Evolutionary conservation across 2,329 filamentous ascomycete species (phyloP).

Genomic region (Calonectria pseudoreteaudii): DNA sequence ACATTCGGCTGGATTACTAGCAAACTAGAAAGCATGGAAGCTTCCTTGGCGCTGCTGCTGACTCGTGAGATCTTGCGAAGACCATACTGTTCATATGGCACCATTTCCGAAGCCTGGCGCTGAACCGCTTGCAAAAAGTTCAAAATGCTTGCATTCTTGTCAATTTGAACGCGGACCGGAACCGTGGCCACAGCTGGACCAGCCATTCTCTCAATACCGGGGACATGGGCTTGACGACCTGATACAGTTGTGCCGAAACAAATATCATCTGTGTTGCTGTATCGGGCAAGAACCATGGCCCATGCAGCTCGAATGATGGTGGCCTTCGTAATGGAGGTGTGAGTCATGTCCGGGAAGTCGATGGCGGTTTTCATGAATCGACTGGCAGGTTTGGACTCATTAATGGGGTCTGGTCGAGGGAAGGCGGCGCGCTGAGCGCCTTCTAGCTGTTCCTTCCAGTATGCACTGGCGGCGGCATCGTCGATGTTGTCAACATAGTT

Average conservation of each 20-base stretch:
- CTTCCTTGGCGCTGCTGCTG: constrained; percentile 9
- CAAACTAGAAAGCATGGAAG: constrained; percentile 11
- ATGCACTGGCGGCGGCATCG: background rate
- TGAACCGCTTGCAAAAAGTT: constrained; percentile 54
- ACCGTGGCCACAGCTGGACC: constrained; percentile 49
- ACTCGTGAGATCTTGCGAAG: constrained; percentile 32
- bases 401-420: background rate
- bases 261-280: constrained; percentile 2
- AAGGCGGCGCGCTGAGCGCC: constrained; percentile 4
- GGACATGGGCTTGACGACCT: constrained; percentile 26
- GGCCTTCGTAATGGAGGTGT: background rate
- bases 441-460: constrained; percentile 4
- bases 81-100: constrained; percentile 25
- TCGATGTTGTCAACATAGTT: background rate
- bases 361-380: background rate
- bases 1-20: constrained; percentile 23
- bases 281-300: constrained; percentile 7
- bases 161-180: constrained; percentile 33
- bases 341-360: background rate
- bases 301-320: constrained; percentile 8
- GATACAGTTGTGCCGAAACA: constrained; percentile 5
- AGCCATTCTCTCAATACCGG: constrained; percentile 33
- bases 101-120: constrained; percentile 23
- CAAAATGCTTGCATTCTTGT: constrained; percentile 45
- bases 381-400: background rate